Conservation (phyloP, 495 filamentous ascomycete genomes). For the Talaromyces ruber region DNA sequence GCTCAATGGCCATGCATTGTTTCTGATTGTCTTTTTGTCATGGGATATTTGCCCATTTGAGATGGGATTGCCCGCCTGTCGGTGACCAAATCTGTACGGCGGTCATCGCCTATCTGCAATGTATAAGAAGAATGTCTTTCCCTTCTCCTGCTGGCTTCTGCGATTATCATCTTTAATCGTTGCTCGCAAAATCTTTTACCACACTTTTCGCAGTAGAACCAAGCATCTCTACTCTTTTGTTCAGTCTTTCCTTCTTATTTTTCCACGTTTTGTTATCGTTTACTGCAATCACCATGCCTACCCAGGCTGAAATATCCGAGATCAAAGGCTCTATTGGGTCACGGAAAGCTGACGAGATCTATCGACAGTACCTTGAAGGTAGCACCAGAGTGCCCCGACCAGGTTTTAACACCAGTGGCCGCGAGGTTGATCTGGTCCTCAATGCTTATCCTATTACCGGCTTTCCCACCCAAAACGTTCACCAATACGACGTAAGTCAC, state of each 20-base stretch:
- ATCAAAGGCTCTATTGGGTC: constrained; percentile 13
- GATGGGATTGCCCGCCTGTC: not conserved
- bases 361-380: constrained; percentile 19
- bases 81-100: not conserved
- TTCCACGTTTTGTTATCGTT: not conserved
- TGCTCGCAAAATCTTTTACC: not conserved
- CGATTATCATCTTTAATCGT: not conserved
- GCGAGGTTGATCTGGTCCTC: constrained; percentile 46
- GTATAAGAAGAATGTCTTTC: not conserved
- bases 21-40: not conserved
- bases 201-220: not conserved
- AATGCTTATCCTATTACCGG: constrained; percentile 66
- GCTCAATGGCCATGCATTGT: not conserved
- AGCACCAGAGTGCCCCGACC: constrained; percentile 29
- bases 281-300: not conserved
- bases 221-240: not conserved
- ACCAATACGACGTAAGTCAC: constrained; percentile 78
- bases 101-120: not conserved
- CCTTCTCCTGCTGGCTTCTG: not conserved
- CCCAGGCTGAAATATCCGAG: not conserved
- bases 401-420: constrained; percentile 50
- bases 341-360: constrained; percentile 17
- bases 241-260: not conserved
- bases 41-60: not conserved
- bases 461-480: constrained; percentile 46